Base-by-base conservation (phyloP, 164 flowering plant species). In the Tetracentron sinense region DNA sequence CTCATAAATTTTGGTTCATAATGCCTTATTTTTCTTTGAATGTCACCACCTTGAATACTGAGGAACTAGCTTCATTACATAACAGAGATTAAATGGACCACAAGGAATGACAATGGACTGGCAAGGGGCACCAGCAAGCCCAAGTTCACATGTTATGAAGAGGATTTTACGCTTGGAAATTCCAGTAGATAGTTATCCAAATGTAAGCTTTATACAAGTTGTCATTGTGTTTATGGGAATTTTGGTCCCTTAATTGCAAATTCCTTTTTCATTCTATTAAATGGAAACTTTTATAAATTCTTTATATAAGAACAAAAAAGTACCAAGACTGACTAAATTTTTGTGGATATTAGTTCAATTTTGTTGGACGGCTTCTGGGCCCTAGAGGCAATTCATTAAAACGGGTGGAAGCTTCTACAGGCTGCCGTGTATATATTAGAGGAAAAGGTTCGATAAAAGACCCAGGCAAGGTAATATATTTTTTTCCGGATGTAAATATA, bases 371-470 rank as follows among this genome's bases (percentile, higher is more conserved):
- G 19, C 97, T 94, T 74, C 77, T 94, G 60, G 98, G 98, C n/a
- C 98, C 97, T 28, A 86, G 98, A 70, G 98, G 98, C 35, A 94
- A 94, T 79, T 94, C 98, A 22, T 74, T 94, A 72, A 94, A 94
- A 76, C 82, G 97, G 47, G 98, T 94, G 52, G 98, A 94, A 83
- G 96, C 86, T 62, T 82, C 95, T 33, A 91, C 97, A 31, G 98
- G 96, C 26, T 94, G 98, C 62, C 97, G 97, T 23, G 98, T 94
- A 51, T 91, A 77, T 63, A 94, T 94, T 47, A 86, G 98, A 79
- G 98, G 98, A 53, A 89, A 91, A 77, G 98, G 98, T n/a, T 91
- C 97, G 31, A 89, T 94, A 27, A 94, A 94, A 71, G 98, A 94
- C 60, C 96, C 96, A 49, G 98, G 88, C 72, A 89, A 94, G 90